Percentiles rank a stretch among this genome's conserved stretches.
These are phyloP conservation scores for Uronychia setigera DNA, from an alignment of 73 alveolate species.

Conservation along the genomic window DNA sequence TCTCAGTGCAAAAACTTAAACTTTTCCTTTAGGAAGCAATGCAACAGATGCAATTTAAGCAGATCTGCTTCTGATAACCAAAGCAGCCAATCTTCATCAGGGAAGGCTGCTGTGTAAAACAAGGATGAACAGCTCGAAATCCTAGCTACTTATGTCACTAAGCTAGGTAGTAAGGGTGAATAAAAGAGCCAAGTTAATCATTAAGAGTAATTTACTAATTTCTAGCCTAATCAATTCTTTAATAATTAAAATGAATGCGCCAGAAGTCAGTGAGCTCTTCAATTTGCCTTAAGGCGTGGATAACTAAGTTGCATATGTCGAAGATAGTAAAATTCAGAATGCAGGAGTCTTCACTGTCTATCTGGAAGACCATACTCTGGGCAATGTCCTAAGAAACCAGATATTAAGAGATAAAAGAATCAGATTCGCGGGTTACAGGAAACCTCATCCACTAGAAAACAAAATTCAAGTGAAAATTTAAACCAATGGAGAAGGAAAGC, in stretches of 20 bases:
- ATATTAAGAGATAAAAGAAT: constrained; percentile 85
- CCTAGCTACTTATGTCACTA: neutral
- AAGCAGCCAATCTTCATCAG: no score
- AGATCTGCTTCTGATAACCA: constrained; percentile 11
- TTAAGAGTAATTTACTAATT: neutral
- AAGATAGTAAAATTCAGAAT: constrained; percentile 63
- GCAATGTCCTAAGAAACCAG: constrained; percentile 89
- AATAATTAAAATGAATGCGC: constrained; percentile 65
- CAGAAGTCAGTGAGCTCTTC: constrained; percentile 58
- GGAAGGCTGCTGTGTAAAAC: neutral
- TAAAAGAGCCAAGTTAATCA: neutral
- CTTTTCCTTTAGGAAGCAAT: constrained; percentile 85
- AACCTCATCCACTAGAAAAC: constrained; percentile 94
- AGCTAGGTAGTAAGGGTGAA: neutral
- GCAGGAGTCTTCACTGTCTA: constrained; percentile 75
- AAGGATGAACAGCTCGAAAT: neutral
- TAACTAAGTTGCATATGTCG: constrained; percentile 44
- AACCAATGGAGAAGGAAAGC: constrained; percentile 71
- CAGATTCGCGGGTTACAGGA: constrained; percentile 93
- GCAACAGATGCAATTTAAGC: constrained; percentile 83
- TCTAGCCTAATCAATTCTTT: neutral
- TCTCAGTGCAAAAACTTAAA: constrained; percentile 79
- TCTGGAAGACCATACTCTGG: constrained; percentile 95
- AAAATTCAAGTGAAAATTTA: constrained; percentile 34
- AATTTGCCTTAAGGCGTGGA: constrained; percentile 54